Evolutionary conservation across 495 filamentous ascomycete species (phyloP).

Genomic region (Chaetomidium leptoderma): DNA sequence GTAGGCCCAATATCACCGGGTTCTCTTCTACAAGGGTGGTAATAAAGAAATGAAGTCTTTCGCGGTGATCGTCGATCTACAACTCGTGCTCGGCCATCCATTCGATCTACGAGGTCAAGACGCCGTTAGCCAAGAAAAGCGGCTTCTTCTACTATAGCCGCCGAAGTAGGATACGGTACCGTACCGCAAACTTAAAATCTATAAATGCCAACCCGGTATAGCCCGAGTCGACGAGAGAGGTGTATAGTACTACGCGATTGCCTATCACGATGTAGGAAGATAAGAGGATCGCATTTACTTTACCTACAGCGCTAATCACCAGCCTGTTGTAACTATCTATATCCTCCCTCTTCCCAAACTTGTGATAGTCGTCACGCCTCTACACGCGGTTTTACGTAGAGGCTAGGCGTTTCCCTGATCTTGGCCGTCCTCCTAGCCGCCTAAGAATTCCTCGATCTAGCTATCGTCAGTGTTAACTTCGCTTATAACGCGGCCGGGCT

Average conservation of each 20-base stretch:
- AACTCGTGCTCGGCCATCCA: not conserved
- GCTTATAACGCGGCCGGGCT: too few species aligned
- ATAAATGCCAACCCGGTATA: not conserved
- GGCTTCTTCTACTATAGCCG: not conserved
- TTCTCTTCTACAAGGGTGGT: not conserved
- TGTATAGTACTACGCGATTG: not conserved
- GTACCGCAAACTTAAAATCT: not conserved
- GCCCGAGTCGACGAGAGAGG: not conserved
- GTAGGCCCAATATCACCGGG: not conserved
- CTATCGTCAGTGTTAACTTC: too few species aligned
- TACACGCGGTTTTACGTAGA: not conserved
- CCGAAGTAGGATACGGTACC: not conserved
- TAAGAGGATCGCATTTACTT: not conserved
- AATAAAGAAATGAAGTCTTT: not conserved
- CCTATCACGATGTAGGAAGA: not conserved
- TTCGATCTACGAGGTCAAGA: not conserved
- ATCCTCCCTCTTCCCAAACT: not conserved
- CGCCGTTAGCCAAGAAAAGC: not conserved
- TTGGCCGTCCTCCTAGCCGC: too few species aligned
- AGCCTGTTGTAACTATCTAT: not conserved
- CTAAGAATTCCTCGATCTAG: too few species aligned
- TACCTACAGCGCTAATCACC: not conserved
- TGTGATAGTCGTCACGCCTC: too few species aligned
- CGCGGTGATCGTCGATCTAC: not conserved
- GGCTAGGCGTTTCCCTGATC: not conserved